Conservation (phyloP, 192 early-diverging fungal genomes). For the Mortierella antarctica region DNA sequence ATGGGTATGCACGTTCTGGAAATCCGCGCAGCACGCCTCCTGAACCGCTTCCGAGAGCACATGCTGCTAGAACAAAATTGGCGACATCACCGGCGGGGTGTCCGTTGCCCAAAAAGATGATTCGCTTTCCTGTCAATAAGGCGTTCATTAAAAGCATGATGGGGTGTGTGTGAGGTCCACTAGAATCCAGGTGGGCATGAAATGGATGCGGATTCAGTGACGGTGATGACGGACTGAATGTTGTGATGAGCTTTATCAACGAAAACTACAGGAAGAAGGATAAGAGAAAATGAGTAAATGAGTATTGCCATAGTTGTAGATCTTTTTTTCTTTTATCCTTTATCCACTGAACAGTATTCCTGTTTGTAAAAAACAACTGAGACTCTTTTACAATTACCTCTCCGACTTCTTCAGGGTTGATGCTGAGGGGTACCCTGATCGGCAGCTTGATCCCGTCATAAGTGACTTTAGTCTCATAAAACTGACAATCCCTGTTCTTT, state of each 20-base stretch:
- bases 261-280: constrained; percentile 69
- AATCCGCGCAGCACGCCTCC: constrained; percentile 87
- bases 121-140: constrained; percentile 90
- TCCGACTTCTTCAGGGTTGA: constrained; percentile 91
- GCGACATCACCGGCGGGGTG: constrained; percentile 93
- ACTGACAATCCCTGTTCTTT: constrained; percentile 87
- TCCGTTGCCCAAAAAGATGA: constrained; percentile 92
- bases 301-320: not conserved
- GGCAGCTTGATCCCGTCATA: constrained; percentile 88
- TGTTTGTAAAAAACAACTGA: not conserved
- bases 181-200: constrained; percentile 91
- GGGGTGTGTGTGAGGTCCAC: constrained; percentile 86
- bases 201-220: constrained; percentile 62
- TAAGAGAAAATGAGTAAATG: not conserved
- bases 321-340: not conserved
- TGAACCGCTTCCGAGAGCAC: constrained; percentile 90
- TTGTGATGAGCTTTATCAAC: constrained; percentile 81
- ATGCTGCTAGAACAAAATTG: constrained; percentile 91
- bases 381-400: constrained; percentile 67
- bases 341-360: not conserved
- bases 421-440: constrained; percentile 86
- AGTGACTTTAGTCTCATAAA: constrained; percentile 86
- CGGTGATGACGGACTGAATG: constrained; percentile 70
- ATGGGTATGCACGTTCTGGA: constrained; percentile 90
- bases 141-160: constrained; percentile 91